Base-by-base conservation (phyloP, 495 filamentous ascomycete genomes). In the Neurospora sp. region DNA sequence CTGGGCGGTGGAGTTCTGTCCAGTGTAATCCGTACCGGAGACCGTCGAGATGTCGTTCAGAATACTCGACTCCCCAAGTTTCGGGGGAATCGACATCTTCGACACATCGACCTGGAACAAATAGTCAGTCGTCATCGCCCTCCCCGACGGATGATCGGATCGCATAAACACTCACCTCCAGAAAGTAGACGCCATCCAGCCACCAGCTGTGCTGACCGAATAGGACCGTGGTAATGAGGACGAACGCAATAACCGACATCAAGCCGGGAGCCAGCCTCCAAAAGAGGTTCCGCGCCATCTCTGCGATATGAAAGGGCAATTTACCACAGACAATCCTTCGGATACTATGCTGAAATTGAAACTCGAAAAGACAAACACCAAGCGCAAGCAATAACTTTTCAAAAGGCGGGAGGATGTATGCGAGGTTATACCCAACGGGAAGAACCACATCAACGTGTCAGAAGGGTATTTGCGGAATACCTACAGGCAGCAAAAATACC, bases 21-120 rank as follows among this genome's bases (percentile, higher is more conserved):
- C 82, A 61, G 82, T 76, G 27, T 73, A 78, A 75, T 83, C 81
- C 17, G 70, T 73, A 14, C 77, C 76, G 1, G 80, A 73, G 70
- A 83, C 70, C 0, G 40, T 65, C 1, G 76, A 77, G 35, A 83
- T 70, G 69, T 81, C 82, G 41, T 73, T 68, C 35, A 83, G 71
- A 59, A 79, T 76, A 4, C 17, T 71, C 12, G 83, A 83, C 48
- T 53, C 69, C 6, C 74, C 53, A 14, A 84, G 79, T 65, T 79
- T 78, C 9, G 82, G 68, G 7, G 80, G 75, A 16, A 79, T 40
- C 12, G 42, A 45, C 38, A 84, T 73, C 3, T 76, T 69, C 14
- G 74, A 72, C 4, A 75, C 78, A 70, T 81, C 78, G 45, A 77
- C 76, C 82, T 82, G 70, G 37, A 8, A 27, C 3, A 40, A 8